These are phyloP conservation scores for Mortierella sp. DNA, from an alignment of 371 early-diverging fungal genomes.

Conservation along the genomic window DNA sequence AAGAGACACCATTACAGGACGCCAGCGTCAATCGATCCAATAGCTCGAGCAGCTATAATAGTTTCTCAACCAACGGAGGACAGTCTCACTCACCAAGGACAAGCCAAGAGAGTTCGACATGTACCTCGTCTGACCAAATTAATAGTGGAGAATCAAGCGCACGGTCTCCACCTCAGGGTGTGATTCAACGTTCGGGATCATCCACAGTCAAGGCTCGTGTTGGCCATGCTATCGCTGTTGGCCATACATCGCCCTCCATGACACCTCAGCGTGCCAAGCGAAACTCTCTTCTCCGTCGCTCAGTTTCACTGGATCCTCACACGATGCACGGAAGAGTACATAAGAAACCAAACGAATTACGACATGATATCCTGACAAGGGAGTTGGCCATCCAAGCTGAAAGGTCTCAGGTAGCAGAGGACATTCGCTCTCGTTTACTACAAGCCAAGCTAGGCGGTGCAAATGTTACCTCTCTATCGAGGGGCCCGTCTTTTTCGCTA, in stretches of 20 bases:
- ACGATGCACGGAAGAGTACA: constrained; percentile 44
- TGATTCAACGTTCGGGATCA: constrained; percentile 19
- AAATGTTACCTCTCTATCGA: not conserved
- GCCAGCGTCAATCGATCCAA: constrained; percentile 34
- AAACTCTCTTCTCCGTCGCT: constrained; percentile 44
- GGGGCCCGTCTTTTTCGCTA: constrained; percentile 23
- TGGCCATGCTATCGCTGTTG: constrained; percentile 25
- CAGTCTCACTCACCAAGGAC: not conserved
- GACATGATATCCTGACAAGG: constrained; percentile 36
- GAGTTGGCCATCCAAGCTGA: constrained; percentile 45
- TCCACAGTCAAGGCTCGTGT: constrained; percentile 15
- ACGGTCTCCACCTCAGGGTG: constrained; percentile 1
- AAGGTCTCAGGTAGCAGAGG: constrained; percentile 36
- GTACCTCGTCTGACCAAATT: not conserved
- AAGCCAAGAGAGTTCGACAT: not conserved
- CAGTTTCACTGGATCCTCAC: constrained; percentile 48
- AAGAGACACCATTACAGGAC: constrained; percentile 2
- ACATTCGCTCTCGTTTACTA: constrained; percentile 24
- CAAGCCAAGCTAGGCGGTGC: constrained; percentile 21
- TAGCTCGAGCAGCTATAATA: constrained; percentile 34
- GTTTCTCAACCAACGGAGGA: constrained; percentile 9
- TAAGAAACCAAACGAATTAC: constrained; percentile 37
- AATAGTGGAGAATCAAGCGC: not conserved
- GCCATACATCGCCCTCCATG: constrained; percentile 30
- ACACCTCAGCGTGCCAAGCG: constrained; percentile 42